A percentile compares a stretch with the other conserved stretches of the same genome.
These are phyloP conservation scores for Mycena leptocephala DNA, from an alignment of 768 basidiomycete species.

Conservation along the genomic window DNA sequence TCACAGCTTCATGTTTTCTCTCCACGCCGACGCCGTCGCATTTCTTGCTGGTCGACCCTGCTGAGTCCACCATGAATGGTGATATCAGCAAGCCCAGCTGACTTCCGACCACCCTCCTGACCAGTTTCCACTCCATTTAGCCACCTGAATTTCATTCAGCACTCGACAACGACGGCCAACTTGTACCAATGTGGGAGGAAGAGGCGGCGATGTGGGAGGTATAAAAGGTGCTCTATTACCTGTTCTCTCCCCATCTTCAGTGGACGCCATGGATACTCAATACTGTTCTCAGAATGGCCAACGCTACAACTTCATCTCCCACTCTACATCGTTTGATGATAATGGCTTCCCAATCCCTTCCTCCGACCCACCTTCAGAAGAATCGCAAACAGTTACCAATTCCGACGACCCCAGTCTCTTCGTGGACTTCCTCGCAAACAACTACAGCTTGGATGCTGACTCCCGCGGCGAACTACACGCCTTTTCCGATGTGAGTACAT, in stretches of 20 bases:
- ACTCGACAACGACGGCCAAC: background rate
- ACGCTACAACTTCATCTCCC: background rate
- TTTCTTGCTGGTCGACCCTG: background rate
- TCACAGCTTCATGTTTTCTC: background rate
- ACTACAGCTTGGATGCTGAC: background rate
- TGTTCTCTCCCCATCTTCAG: background rate
- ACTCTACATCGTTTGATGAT: background rate
- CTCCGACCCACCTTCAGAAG: background rate
- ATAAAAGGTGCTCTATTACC: background rate
- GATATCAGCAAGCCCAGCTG: background rate
- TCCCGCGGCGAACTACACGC: background rate
- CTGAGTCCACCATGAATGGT: background rate
- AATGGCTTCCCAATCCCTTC: background rate
- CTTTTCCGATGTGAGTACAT: background rate
- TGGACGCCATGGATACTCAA: background rate
- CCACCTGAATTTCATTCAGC: background rate
- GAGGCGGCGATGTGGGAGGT: background rate
- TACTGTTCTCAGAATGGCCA: background rate
- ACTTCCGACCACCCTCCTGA: background rate
- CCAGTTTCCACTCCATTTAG: background rate
- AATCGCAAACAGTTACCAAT: background rate
- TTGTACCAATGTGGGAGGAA: background rate
- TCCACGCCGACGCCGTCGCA: background rate
- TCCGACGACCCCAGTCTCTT: background rate
- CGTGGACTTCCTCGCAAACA: constrained; percentile 7